Conservation (phyloP, 495 filamentous ascomycete species). For the Evernia prunastri region DNA sequence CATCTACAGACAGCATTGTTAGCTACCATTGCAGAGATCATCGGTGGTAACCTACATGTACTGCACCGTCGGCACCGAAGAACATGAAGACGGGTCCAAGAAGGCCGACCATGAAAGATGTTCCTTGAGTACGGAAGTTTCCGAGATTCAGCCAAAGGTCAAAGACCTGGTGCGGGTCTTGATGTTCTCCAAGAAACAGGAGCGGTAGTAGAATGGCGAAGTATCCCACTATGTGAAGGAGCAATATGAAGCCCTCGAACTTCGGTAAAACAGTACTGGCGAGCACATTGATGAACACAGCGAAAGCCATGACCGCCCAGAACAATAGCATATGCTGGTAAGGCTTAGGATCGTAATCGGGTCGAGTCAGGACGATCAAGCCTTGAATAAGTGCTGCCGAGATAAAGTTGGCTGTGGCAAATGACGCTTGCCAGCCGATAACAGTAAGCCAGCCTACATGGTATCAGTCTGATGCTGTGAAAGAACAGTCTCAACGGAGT, state of each 20-base stretch:
- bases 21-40: background rate
- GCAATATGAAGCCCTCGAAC: constrained; percentile 42
- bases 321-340: constrained; percentile 47
- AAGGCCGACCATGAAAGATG: constrained; percentile 39
- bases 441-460: constrained; percentile 40
- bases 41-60: constrained; percentile 24
- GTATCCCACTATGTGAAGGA: constrained; percentile 45
- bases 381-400: constrained; percentile 41
- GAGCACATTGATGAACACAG: constrained; percentile 41
- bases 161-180: constrained; percentile 42
- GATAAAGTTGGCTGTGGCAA: constrained; percentile 34
- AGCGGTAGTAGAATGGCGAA: constrained; percentile 41
- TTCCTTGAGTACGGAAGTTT: constrained; percentile 38
- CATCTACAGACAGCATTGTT: constrained; percentile 16
- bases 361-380: constrained; percentile 40
- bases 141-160: constrained; percentile 36
- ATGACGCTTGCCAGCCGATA: constrained; percentile 32
- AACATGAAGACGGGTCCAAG: constrained; percentile 33
- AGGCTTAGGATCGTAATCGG: constrained; percentile 36
- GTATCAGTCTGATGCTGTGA: constrained; percentile 2
- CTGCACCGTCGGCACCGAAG: constrained; percentile 33
- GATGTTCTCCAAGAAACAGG: constrained; percentile 39
- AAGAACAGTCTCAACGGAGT: background rate
- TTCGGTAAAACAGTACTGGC: constrained; percentile 38
- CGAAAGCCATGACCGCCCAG: constrained; percentile 38